Percentiles rank a stretch among this genome's conserved stretches.
phyloP scores from a whole-genome alignment of 257 asterid species.

The Vinca minor region DNA sequence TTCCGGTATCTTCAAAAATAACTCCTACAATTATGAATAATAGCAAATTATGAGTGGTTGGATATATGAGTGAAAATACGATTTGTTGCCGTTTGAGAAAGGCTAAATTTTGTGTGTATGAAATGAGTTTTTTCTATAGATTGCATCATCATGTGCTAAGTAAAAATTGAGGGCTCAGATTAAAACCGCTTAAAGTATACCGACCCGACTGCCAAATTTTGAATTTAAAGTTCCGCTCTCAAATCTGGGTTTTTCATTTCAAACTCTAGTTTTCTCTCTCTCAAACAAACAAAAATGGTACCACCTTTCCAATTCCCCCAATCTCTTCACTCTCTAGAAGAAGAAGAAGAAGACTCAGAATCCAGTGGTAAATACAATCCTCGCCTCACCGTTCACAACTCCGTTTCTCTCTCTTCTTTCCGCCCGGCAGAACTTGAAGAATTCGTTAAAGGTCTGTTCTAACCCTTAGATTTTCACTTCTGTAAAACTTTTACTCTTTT shows the following conservation, averaged over 20 bases:
- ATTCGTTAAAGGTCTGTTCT: conserved; percentile 64
- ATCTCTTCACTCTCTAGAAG: conserved; percentile 47
- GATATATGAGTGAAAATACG: no score
- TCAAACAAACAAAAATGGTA: conserved; percentile 56
- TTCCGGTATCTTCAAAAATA: no score
- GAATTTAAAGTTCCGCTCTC: conserved; percentile 6
- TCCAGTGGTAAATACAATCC: conserved; percentile 26
- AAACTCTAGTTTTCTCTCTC: background rate
- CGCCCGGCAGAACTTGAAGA: conserved; percentile 72
- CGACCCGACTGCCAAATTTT: background rate
- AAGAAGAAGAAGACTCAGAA: no score
- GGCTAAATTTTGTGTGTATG: no score
- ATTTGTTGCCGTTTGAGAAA: no score
- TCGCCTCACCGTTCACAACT: conserved; percentile 45
- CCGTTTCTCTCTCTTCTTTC: conserved; percentile 34
- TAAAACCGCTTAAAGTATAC: background rate
- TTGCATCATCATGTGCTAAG: no score
- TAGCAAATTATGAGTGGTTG: no score
- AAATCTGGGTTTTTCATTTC: background rate
- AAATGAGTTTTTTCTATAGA: no score
- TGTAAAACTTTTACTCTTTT: background rate
- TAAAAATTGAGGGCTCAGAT: no score
- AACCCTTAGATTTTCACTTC: background rate
- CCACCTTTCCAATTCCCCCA: conserved; percentile 67
- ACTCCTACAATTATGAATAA: no score